These are phyloP conservation scores for Prunus dulcis DNA, from an alignment of 306 rosid genomes.

Conservation along the genomic window DNA sequence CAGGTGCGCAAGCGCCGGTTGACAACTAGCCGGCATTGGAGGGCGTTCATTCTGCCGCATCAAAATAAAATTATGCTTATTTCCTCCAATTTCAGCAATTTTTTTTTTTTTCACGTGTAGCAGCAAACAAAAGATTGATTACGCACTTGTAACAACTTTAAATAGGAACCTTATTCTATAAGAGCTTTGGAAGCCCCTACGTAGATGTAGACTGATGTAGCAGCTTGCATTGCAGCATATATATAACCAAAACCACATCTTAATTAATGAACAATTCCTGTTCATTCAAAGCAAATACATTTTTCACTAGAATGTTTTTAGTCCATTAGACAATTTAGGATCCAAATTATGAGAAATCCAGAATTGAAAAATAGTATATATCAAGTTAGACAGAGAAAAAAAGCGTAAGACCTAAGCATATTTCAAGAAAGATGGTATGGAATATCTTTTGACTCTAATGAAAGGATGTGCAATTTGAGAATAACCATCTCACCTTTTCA, in stretches of 20 bases:
- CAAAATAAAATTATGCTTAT: background rate
- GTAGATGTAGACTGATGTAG: background rate
- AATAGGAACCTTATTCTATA: background rate
- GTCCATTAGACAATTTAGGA: too few species aligned
- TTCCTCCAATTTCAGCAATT: background rate
- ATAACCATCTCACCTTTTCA: constrained; percentile 67
- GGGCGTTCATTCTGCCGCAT: constrained; percentile 89
- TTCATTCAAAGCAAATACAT: too few species aligned
- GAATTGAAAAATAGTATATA: too few species aligned
- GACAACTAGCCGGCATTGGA: constrained; percentile 94
- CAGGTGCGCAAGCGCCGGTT: constrained; percentile 84
- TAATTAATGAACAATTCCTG: too few species aligned
- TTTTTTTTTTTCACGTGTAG: too few species aligned
- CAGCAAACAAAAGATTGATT: background rate
- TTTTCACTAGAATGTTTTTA: too few species aligned
- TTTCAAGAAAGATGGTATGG: background rate
- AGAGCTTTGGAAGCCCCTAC: background rate
- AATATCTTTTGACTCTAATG: background rate
- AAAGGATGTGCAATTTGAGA: constrained; percentile 8
- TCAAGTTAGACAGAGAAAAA: too few species aligned
- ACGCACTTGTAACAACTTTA: background rate
- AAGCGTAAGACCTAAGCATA: background rate
- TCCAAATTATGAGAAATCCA: too few species aligned
- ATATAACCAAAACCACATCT: background rate
- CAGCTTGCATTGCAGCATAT: background rate